Percentiles rank a stretch among this genome's conserved stretches.
phyloP scores from a whole-genome alignment of 345 rosid genomes.

The Melaleuca quinquenervia region DNA sequence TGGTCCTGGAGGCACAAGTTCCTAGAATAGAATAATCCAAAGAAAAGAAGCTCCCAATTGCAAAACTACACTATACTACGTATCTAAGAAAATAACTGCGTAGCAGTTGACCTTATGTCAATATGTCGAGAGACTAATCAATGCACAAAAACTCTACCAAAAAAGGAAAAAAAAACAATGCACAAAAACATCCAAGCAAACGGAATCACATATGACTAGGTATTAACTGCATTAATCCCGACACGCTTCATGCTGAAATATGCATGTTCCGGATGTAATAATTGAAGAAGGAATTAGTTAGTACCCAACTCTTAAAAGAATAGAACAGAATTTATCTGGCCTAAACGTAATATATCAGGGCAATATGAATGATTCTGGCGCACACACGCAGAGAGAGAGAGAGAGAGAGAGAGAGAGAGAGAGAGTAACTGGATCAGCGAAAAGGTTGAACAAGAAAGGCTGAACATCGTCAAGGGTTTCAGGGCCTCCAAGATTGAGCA shows the following conservation, averaged over 20 bases:
- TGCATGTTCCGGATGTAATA: background rate
- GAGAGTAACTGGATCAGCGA: conserved; percentile 77
- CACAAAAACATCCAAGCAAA: background rate
- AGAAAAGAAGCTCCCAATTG: background rate
- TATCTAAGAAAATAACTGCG: background rate
- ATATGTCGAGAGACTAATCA: background rate
- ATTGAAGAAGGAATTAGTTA: background rate
- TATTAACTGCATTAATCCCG: background rate
- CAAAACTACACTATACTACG: background rate
- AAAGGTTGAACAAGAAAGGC: conserved; percentile 95
- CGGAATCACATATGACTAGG: background rate
- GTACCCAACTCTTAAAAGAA: background rate
- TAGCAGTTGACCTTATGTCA: background rate
- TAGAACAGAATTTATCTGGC: background rate
- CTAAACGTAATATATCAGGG: background rate
- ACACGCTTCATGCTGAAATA: background rate
- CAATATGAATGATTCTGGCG: background rate
- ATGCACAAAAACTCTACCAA: background rate
- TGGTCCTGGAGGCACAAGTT: background rate
- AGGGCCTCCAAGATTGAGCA: conserved; percentile 97
- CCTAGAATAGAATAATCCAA: background rate
- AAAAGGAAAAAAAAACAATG: no score
- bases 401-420: background rate
- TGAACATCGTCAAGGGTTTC: conserved; percentile 97
- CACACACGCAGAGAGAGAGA: background rate